phyloP scores from a whole-genome alignment of 495 filamentous ascomycete genomes.

The Mycothermus thermophilus region DNA sequence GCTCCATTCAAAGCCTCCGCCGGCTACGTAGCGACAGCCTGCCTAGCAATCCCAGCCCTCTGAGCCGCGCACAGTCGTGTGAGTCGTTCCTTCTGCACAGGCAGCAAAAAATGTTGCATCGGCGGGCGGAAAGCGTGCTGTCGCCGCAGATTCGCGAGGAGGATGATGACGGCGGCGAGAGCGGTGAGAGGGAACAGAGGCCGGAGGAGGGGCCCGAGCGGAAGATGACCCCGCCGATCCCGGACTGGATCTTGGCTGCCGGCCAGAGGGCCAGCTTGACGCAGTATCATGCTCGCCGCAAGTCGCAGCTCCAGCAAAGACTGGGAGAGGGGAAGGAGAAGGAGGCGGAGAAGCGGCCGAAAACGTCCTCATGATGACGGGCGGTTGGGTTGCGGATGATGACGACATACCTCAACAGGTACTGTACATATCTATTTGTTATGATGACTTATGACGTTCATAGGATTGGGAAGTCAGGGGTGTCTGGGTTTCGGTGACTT shows the following conservation, averaged over 20 bases:
- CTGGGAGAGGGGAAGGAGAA: not conserved
- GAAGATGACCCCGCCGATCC: constrained; percentile 44
- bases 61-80: constrained; percentile 36
- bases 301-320: constrained; percentile 6
- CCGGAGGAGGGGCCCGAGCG: constrained; percentile 13
- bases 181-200: not conserved
- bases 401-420: too few relatives aligned
- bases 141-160: constrained; percentile 20
- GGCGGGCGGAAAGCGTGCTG: constrained; percentile 10
- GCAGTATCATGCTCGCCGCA: constrained; percentile 22
- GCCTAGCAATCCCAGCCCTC: constrained; percentile 38
- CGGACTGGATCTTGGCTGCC: constrained; percentile 41
- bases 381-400: too few relatives aligned
- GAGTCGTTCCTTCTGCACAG: constrained; percentile 24
- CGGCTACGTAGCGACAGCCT: constrained; percentile 46
- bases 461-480: too few relatives aligned
- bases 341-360: not conserved
- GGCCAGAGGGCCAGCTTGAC: constrained; percentile 32
- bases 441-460: too few relatives aligned
- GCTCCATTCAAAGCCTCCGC: constrained; percentile 43
- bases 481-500: too few relatives aligned
- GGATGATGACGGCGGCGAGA: constrained; percentile 8
- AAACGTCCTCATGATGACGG: too few relatives aligned
- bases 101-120: not conserved
- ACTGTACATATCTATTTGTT: too few relatives aligned